Evolutionary conservation across 768 basidiomycete genomes (phyloP).

Genomic region (Lactifluus piperatus): DNA sequence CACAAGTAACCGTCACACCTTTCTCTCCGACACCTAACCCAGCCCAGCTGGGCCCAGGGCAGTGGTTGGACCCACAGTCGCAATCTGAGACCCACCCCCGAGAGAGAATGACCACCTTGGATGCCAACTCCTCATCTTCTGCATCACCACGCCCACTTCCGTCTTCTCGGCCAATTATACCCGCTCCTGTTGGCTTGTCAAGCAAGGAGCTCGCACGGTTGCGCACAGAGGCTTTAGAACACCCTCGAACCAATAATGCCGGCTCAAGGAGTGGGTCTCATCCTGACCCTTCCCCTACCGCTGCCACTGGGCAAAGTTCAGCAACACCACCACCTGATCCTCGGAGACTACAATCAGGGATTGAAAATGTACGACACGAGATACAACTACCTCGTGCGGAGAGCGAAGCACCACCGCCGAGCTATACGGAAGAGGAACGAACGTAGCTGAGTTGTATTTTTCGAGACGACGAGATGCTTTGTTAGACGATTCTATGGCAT

Average conservation of each 20-base stretch:
- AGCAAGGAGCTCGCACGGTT: slow-evolving; percentile 10
- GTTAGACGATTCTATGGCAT: not conserved
- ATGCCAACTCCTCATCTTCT: not conserved
- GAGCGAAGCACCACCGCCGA: slow-evolving; percentile 23
- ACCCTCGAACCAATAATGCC: not conserved
- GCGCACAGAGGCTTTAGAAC: not conserved
- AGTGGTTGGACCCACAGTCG: not conserved
- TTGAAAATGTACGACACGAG: slow-evolving; percentile 24
- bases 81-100: not conserved
- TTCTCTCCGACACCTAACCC: not conserved
- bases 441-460: not conserved
- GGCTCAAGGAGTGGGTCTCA: not conserved
- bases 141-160: not conserved
- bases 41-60: not conserved
- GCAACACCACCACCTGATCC: not conserved
- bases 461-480: not conserved
- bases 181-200: not conserved
- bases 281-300: not conserved
- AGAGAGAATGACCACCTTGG: not conserved
- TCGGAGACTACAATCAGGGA: slow-evolving; percentile 19
- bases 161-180: not conserved
- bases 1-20: not conserved
- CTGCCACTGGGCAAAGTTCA: no score
- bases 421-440: slow-evolving; percentile 8
- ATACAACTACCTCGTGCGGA: slow-evolving; percentile 24